Evolutionary conservation across 139 green algal genomes (phyloP), one percentile per base, ranked within the genome.

Genomic region (Trebouxia sp.): DNA sequence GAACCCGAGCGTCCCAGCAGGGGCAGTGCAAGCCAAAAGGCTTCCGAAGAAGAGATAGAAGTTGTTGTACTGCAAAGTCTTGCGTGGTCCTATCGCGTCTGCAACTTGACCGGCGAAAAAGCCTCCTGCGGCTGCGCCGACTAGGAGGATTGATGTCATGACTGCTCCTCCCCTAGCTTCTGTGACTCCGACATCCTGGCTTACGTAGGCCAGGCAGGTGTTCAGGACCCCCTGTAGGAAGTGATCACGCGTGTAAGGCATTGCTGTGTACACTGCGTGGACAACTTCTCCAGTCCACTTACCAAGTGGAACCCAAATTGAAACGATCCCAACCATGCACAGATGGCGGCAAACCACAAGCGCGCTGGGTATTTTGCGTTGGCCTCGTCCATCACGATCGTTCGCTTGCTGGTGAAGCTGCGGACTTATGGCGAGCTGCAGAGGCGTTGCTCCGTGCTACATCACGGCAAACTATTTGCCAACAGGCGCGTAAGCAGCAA

Each of bases 141-240:
- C 42, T 3, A 94, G 65, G 0, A 89, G 42, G 2, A 55, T 76
- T 0, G 76, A 84, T 37, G 92, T 87, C 9, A 94, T 74, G 6
- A 82, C 45, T 5, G 83, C 83, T 38, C 67, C 67, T n/a, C 30
- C 48, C 0, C 38, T 80, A 32, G 81, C 48, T 0, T 75, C 17
- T 1, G 48, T 51, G 47, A 87, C 55, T 35, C 53, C 55, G 30
- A 94, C 75, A n/a, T 87, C 86, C 4, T 47, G 41, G 6, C 82
- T 77, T 17, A 91, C 65, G 5, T 43, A 32, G 1, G 80, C 22
- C 17, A 92, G 70, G 37, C 79, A 65, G 0, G 89, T 91, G 80
- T 95, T 95, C 15, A 95, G 80, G 14, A 92, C 78, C 1, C 84
- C 91, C 9, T 95, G 48, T n/a, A 91, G 2, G 20, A 17, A 17